Evolutionary conservation across 2,329 filamentous ascomycete species (phyloP).

Genomic region (Exophiala xenobiotica): DNA sequence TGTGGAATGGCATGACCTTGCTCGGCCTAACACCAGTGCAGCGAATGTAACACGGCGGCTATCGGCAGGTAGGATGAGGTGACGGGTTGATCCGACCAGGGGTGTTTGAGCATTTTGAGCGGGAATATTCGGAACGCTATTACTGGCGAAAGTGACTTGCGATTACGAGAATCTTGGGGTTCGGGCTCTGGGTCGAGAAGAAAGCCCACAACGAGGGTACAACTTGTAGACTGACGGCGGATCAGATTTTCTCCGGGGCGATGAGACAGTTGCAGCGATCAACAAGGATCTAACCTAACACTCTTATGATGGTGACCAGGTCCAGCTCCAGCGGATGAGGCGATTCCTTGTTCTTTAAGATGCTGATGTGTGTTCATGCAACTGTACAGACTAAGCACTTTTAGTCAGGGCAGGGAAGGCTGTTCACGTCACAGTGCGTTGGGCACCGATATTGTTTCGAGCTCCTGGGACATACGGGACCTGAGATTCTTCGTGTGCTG

Average conservation of each 20-base stretch:
- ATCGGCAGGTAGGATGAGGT: conserved; percentile 2
- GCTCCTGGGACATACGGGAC: not conserved
- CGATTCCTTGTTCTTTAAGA: not conserved
- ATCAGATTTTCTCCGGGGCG: not conserved
- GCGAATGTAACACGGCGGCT: conserved; percentile 36
- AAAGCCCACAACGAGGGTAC: not conserved
- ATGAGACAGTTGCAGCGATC: not conserved
- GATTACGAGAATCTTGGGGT: not conserved
- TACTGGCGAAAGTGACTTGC: not conserved
- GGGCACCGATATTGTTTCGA: conserved; percentile 15
- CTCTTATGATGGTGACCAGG: not conserved
- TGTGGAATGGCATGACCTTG: conserved; percentile 65
- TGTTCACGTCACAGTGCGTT: conserved; percentile 16
- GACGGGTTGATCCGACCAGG: conserved; percentile 8
- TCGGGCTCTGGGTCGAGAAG: not conserved
- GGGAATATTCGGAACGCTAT: conserved; percentile 16
- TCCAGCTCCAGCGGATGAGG: not conserved
- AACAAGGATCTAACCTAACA: not conserved
- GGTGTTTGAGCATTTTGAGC: conserved; percentile 7
- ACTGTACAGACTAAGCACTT: conserved; percentile 2
- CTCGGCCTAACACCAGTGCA: conserved; percentile 65
- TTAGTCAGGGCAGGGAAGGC: conserved; percentile 21
- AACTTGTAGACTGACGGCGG: not conserved
- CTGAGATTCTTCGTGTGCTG: not conserved
- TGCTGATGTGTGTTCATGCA: conserved; percentile 8